phyloP scores from a whole-genome alignment of 352 stramenopile genomes.

The Phytophthora idaei region DNA sequence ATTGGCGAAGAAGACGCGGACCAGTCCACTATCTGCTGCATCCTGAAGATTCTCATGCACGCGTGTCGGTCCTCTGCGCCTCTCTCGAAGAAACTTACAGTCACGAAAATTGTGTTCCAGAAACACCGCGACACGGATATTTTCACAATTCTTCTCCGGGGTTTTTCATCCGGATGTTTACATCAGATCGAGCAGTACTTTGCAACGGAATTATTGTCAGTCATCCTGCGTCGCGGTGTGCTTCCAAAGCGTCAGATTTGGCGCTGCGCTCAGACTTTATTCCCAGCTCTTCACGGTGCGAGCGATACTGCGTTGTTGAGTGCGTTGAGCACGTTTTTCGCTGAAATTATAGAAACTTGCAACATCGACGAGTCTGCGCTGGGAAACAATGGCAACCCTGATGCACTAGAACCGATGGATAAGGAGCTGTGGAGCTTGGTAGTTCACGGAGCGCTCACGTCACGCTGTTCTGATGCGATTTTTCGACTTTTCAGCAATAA shows the following conservation, averaged over 20 bases:
- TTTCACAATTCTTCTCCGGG: slow-evolving; percentile 46
- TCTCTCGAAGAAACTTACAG: slow-evolving; percentile 62
- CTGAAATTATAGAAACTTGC: slow-evolving; percentile 64
- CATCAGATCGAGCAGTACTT: slow-evolving; percentile 67
- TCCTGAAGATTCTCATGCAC: slow-evolving; percentile 79
- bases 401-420: slow-evolving; percentile 23
- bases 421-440: slow-evolving; percentile 60
- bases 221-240: slow-evolving; percentile 62
- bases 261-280: slow-evolving; percentile 52
- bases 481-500: slow-evolving; percentile 57
- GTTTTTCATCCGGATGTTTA: slow-evolving; percentile 36
- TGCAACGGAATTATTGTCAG: slow-evolving; percentile 63
- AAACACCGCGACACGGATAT: slow-evolving; percentile 43
- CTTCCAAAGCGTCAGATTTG: slow-evolving; percentile 59
- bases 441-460: slow-evolving; percentile 47
- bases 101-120: slow-evolving; percentile 32
- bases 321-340: slow-evolving; percentile 63
- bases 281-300: slow-evolving; percentile 42
- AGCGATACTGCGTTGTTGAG: slow-evolving; percentile 56
- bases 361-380: slow-evolving; percentile 48
- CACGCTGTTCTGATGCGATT: slow-evolving; percentile 37
- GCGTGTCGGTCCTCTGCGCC: slow-evolving; percentile 65
- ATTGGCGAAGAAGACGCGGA: slow-evolving; percentile 60
- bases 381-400: slow-evolving; percentile 12
- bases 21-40: slow-evolving; percentile 71